phyloP scores from a whole-genome alignment of 176 grass and related monocot genomes.

The Cocos nucifera region DNA sequence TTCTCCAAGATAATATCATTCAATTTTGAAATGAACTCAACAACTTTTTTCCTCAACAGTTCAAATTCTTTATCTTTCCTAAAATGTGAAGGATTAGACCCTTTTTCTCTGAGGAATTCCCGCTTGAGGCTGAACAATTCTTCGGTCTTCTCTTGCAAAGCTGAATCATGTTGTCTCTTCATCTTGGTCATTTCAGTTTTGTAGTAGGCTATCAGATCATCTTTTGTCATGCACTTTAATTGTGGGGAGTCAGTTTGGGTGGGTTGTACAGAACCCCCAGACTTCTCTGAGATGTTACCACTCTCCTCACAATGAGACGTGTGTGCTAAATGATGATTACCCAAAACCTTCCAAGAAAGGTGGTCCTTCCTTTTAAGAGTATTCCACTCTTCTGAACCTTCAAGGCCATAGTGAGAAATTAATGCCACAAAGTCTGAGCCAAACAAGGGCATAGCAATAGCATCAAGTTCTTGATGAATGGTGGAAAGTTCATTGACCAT shows the following conservation, averaged over 20 bases:
- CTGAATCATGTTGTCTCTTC: constrained; percentile 51
- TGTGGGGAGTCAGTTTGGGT: constrained; percentile 10
- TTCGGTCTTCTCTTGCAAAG: constrained; percentile 29
- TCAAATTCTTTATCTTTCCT: constrained; percentile 54
- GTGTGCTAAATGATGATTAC: too few relatives aligned
- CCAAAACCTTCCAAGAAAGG: background rate
- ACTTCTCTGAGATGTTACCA: constrained; percentile 4
- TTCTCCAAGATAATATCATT: constrained; percentile 43
- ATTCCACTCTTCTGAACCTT: constrained; percentile 30
- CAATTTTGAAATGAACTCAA: constrained; percentile 30
- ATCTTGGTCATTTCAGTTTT: constrained; percentile 34
- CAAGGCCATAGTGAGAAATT: constrained; percentile 32
- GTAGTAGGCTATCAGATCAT: constrained; percentile 27
- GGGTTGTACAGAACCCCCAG: background rate
- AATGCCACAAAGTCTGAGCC: constrained; percentile 40
- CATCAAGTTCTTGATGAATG: constrained; percentile 46
- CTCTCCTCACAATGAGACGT: background rate
- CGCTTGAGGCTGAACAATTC: constrained; percentile 44
- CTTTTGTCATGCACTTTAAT: constrained; percentile 28
- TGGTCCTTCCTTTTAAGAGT: constrained; percentile 30
- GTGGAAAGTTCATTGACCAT: constrained; percentile 33
- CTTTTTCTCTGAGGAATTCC: constrained; percentile 25
- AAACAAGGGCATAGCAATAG: constrained; percentile 35
- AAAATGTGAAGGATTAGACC: constrained; percentile 35
- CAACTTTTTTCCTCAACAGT: constrained; percentile 45